phyloP scores from a whole-genome alignment of 345 rosid species.

The Murraya koenigii region DNA sequence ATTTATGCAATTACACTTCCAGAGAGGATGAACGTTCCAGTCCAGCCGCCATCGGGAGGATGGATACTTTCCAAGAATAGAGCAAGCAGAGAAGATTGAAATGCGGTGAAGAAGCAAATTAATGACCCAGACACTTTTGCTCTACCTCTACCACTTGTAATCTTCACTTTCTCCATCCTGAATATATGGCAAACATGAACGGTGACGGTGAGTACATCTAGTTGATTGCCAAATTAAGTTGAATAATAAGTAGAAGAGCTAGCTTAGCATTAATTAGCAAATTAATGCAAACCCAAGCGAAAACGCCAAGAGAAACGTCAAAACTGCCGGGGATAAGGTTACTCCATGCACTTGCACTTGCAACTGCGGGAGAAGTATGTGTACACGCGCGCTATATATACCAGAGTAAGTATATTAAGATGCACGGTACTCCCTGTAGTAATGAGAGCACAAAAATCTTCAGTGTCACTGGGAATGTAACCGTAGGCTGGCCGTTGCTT shows the following conservation, averaged over 20 bases:
- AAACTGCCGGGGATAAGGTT: conserved; percentile 37
- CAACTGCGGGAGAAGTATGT: conserved; percentile 39
- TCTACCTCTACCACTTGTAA: conserved; percentile 24
- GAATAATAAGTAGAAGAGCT: no score
- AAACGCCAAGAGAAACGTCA: conserved; percentile 38
- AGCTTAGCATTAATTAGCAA: no score
- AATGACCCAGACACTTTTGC: conserved; percentile 35
- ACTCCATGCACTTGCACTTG: conserved; percentile 44
- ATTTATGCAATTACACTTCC: conserved; percentile 11
- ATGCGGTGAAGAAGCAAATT: conserved; percentile 44
- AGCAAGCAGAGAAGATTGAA: conserved; percentile 39
- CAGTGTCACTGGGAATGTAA: conserved; percentile 1
- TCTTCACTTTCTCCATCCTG: conserved; percentile 48
- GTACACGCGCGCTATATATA: not conserved
- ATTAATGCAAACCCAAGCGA: conserved; percentile 28
- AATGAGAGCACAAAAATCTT: conserved; percentile 42
- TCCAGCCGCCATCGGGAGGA: conserved; percentile 35
- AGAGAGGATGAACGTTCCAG: conserved; percentile 33
- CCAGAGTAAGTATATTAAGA: conserved; percentile 42
- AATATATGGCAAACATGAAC: no score
- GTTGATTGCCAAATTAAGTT: no score
- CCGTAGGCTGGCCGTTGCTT: no score
- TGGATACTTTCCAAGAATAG: conserved; percentile 34
- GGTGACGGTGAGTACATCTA: no score
- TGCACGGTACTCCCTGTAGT: conserved; percentile 37